Percentiles rank a stretch among this genome's conserved stretches.
phyloP scores from a whole-genome alignment of 495 filamentous ascomycete species.

The Talaromyces nanjingensis region DNA sequence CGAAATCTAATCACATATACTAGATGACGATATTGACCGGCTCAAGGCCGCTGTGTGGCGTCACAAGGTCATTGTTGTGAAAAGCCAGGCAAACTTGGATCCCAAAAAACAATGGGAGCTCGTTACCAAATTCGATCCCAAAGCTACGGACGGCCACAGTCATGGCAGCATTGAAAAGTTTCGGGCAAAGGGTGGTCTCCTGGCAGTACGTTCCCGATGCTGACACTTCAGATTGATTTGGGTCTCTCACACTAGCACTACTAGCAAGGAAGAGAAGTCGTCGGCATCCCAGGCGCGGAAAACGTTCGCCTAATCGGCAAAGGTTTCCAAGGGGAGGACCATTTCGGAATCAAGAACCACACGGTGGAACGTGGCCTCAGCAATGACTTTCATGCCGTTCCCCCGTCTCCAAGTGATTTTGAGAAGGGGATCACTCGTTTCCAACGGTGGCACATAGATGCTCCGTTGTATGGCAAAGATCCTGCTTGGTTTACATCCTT shows the following conservation, averaged over 20 bases:
- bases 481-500: conserved; percentile 36
- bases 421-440: conserved; percentile 30
- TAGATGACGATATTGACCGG: conserved; percentile 26
- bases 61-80: conserved; percentile 32
- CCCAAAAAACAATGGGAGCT: conserved; percentile 36
- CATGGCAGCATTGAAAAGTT: conserved; percentile 32
- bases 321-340: conserved; percentile 35
- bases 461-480: conserved; percentile 33
- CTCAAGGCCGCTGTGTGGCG: conserved; percentile 30
- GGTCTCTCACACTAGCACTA: too few relatives aligned
- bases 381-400: conserved; percentile 27
- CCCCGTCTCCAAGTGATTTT: conserved; percentile 8
- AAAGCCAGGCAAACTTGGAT: conserved; percentile 26
- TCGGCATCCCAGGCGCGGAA: conserved; percentile 34
- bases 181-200: conserved; percentile 12
- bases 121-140: conserved; percentile 30
- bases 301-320: conserved; percentile 36
- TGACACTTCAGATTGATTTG: too few relatives aligned
- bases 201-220: conserved; percentile 1
- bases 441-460: conserved; percentile 38
- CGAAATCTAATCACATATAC: conserved; percentile 3
- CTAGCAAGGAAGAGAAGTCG: conserved; percentile 22
- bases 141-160: conserved; percentile 26
- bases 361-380: conserved; percentile 22
- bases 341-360: conserved; percentile 33